phyloP scores from a whole-genome alignment of 164 flowering plant species.

The Tinospora cordifolia region DNA sequence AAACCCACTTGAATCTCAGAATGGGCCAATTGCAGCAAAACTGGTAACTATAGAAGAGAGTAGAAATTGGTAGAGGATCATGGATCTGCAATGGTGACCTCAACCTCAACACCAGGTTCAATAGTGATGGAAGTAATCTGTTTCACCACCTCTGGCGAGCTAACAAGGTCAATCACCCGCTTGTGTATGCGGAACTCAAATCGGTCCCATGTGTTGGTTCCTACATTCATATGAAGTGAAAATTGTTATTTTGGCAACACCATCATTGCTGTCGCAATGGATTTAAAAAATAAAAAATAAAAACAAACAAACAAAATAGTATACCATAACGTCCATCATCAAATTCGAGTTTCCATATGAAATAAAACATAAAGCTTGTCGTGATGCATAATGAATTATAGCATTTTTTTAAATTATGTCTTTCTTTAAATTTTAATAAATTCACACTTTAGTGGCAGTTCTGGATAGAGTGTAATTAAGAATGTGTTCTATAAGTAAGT shows the following conservation, averaged over 20 bases:
- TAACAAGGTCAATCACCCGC: conserved; percentile 11
- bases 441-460: no score
- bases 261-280: no score
- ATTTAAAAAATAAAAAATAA: no score
- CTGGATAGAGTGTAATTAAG: no score
- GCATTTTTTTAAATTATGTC: no score
- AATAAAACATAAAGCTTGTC: background rate
- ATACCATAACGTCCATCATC: background rate
- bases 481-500: no score
- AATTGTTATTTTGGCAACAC: background rate
- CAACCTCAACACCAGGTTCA: conserved; percentile 17
- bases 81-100: conserved; percentile 12
- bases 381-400: no score
- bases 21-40: background rate
- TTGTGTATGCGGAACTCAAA: conserved; percentile 13
- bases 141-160: conserved; percentile 13
- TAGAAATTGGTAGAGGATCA: background rate
- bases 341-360: background rate
- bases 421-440: no score
- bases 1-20: background rate
- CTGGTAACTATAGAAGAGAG: background rate
- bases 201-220: conserved; percentile 12
- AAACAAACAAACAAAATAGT: no score
- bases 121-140: conserved; percentile 14
- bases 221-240: background rate